phyloP scores from a whole-genome alignment of 805 yeast species.

The Alloascoidea hylecoeti region DNA sequence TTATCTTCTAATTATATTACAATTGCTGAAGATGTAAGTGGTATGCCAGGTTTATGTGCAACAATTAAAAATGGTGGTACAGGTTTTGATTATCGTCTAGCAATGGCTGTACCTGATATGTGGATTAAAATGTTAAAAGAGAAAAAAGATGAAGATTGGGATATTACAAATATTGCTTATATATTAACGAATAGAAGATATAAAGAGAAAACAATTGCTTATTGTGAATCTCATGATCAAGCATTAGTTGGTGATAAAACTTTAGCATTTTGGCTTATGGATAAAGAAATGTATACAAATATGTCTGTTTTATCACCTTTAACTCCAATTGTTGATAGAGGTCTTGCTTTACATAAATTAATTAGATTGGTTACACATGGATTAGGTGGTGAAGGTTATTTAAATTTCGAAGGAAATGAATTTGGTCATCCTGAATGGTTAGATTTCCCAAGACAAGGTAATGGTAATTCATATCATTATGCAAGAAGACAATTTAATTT shows the following conservation, averaged over 20 bases:
- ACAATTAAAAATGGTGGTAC: constrained; percentile 69
- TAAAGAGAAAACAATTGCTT: constrained; percentile 78
- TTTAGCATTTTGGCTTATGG: constrained; percentile 96
- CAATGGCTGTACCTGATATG: constrained; percentile 98
- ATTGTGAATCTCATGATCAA: constrained; percentile 94
- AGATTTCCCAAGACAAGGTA: constrained; percentile 89
- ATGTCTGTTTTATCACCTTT: constrained; percentile 69
- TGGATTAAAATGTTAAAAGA: constrained; percentile 94
- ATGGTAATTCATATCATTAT: constrained; percentile 78
- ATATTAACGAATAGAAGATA: constrained; percentile 83
- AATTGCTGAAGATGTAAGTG: constrained; percentile 94
- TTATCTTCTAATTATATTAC: constrained; percentile 46
- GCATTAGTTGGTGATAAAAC: constrained; percentile 97
- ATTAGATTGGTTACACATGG: constrained; percentile 78
- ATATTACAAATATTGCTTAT: constrained; percentile 62
- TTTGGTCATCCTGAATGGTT: constrained; percentile 99
- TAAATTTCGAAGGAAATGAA: constrained; percentile 95
- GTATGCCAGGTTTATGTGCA: constrained; percentile 89
- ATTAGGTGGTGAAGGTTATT: constrained; percentile 94
- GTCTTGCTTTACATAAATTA: constrained; percentile 81
- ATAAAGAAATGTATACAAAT: constrained; percentile 93
- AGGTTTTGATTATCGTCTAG: constrained; percentile 86
- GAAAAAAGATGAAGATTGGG: constrained; percentile 80
- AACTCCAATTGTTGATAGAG: constrained; percentile 76
- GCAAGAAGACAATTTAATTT: constrained; percentile 93